Evolutionary conservation across 345 rosid species (phyloP).

Genomic region (Salix koriyanagi): DNA sequence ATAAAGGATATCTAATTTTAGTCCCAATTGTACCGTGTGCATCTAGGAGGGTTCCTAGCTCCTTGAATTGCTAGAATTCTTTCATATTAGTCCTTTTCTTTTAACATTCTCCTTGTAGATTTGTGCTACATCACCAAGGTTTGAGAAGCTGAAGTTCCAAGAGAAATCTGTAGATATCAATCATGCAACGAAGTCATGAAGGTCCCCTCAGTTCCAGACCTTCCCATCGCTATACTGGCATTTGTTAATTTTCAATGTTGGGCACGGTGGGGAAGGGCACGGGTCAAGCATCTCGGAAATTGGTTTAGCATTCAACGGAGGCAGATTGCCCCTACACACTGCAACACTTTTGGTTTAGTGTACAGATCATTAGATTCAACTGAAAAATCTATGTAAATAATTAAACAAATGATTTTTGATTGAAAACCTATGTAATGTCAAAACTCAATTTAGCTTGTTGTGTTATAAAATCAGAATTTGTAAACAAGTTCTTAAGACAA

Average conservation of each 20-base stretch:
- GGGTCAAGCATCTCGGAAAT: background rate
- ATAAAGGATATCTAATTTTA: too few species aligned
- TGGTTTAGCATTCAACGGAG: background rate
- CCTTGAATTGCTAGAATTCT: too few species aligned
- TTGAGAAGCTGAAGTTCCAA: background rate
- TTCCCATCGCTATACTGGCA: background rate
- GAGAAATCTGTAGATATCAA: background rate
- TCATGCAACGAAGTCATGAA: background rate
- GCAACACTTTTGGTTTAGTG: background rate
- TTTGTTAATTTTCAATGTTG: background rate
- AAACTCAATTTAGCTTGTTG: background rate
- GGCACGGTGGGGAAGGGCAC: background rate
- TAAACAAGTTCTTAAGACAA: background rate
- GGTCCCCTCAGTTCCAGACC: background rate
- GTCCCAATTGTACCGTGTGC: too few species aligned
- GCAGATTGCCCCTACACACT: background rate
- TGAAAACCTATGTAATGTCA: background rate
- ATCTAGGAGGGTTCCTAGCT: too few species aligned
- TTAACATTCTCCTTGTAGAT: constrained; percentile 1
- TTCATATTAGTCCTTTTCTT: too few species aligned
- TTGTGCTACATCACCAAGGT: background rate
- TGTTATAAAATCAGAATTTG: background rate
- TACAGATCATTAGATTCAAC: background rate
- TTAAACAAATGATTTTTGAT: background rate
- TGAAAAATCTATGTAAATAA: background rate